Conservation (phyloP, 495 filamentous ascomycete species). For the Wilcoxina mikolae region DNA sequence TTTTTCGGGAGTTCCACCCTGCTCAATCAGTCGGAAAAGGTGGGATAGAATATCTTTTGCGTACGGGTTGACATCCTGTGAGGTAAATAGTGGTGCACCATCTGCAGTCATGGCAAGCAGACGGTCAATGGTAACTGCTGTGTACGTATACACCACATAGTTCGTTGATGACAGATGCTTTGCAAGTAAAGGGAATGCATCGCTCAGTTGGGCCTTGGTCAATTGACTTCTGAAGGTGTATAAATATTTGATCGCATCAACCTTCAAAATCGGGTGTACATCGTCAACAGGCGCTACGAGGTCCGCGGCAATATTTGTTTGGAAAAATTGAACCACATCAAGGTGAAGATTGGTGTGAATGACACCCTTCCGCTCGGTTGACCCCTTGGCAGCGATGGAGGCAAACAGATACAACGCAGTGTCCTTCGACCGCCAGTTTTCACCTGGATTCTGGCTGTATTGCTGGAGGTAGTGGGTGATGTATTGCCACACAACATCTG, state of each 20-base stretch:
- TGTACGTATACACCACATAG: slow-evolving; percentile 94
- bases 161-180: slow-evolving; percentile 73
- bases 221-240: slow-evolving; percentile 86
- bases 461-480: slow-evolving; percentile 59
- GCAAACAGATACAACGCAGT: slow-evolving; percentile 91
- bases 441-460: slow-evolving; percentile 51
- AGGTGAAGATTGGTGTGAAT: slow-evolving; percentile 71
- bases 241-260: slow-evolving; percentile 93
- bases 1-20: slow-evolving; percentile 67
- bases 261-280: slow-evolving; percentile 73
- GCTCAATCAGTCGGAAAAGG: slow-evolving; percentile 80
- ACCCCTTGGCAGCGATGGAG: slow-evolving; percentile 81
- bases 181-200: slow-evolving; percentile 75
- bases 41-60: slow-evolving; percentile 78
- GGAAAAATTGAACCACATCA: slow-evolving; percentile 84
- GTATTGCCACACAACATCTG: slow-evolving; percentile 63
- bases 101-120: slow-evolving; percentile 65
- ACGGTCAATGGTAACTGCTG: slow-evolving; percentile 84
- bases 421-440: slow-evolving; percentile 92
- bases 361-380: slow-evolving; percentile 71
- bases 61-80: slow-evolving; percentile 55
- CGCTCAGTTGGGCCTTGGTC: slow-evolving; percentile 72
- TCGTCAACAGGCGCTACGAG: slow-evolving; percentile 46
- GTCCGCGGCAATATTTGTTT: slow-evolving; percentile 72
- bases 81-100: slow-evolving; percentile 58